These are phyloP conservation scores for Ophiostoma himal-ulmi DNA, from an alignment of 2,329 filamentous ascomycete species.

Conservation along the genomic window DNA sequence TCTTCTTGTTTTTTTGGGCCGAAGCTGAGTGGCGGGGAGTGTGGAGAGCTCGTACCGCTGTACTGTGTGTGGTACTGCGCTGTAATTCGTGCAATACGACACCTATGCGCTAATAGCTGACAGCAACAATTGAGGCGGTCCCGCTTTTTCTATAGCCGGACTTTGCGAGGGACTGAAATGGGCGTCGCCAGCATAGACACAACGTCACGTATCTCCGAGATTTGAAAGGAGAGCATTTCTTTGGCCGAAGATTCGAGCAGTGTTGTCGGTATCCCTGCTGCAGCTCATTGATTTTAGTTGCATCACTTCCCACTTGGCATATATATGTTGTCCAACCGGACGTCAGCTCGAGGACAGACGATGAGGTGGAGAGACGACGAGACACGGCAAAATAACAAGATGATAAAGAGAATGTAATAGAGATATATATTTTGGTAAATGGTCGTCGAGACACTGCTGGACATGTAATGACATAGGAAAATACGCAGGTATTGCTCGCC, in stretches of 20 bases:
- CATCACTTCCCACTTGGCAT: background rate
- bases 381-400: too few species aligned
- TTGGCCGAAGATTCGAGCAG: background rate
- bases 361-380: background rate
- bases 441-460: background rate
- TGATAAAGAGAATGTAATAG: background rate
- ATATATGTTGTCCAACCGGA: background rate
- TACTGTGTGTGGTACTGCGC: background rate
- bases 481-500: background rate
- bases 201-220: conserved; percentile 21
- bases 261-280: background rate
- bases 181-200: background rate
- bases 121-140: background rate
- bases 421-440: conserved; percentile 2
- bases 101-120: background rate
- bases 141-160: conserved; percentile 9
- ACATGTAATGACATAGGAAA: background rate
- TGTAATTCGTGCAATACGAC: background rate
- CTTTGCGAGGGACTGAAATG: background rate
- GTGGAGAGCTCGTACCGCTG: conserved; percentile 1
- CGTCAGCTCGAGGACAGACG: background rate
- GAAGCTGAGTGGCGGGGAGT: conserved; percentile 9
- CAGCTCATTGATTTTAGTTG: background rate
- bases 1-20: background rate
- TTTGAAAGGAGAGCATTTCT: background rate